Conservation (phyloP, 1,284 basidiomycete genomes). For the Ustilago crameri region DNA sequence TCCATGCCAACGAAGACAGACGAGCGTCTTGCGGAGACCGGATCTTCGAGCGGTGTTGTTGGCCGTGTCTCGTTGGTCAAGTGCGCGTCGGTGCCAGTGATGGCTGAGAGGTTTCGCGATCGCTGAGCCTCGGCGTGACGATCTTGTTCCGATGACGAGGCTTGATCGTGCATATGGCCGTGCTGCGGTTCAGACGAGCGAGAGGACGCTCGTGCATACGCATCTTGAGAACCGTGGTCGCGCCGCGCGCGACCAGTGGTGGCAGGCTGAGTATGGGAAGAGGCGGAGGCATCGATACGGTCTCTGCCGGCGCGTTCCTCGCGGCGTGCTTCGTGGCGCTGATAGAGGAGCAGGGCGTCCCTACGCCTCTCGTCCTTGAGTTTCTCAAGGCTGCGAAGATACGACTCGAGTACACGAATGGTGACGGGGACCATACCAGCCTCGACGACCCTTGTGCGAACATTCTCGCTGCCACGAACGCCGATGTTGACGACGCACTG, state of each 20-base stretch:
- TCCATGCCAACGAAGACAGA: constrained; percentile 43
- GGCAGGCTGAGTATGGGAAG: constrained; percentile 10
- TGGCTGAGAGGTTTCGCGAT: constrained; percentile 1
- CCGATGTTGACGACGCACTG: constrained; percentile 98
- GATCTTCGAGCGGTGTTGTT: constrained; percentile 45
- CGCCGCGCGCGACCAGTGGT: constrained; percentile 19
- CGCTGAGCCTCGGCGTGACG: constrained; percentile 9
- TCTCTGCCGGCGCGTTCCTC: constrained; percentile 37
- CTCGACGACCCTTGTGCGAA: constrained; percentile 88
- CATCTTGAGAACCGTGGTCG: constrained; percentile 12
- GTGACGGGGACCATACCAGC: constrained; percentile 94
- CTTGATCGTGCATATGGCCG: not conserved
- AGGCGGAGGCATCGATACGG: constrained; percentile 12
- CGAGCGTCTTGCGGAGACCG: constrained; percentile 32
- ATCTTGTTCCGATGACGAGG: constrained; percentile 2
- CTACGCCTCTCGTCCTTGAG: constrained; percentile 45
- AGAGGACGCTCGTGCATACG: no score
- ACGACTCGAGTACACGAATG: constrained; percentile 91
- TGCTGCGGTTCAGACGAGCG: constrained; percentile 2
- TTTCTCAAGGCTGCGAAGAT: constrained; percentile 69
- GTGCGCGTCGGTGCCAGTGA: constrained; percentile 6
- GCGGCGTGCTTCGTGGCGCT: constrained; percentile 41
- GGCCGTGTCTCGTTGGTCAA: constrained; percentile 38
- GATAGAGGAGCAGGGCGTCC: constrained; percentile 33
- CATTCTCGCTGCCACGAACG: constrained; percentile 89